Evolutionary conservation across 139 green algal species (phyloP), one percentile per base, ranked within the genome.

Genomic region (Micractinium sp.): DNA sequence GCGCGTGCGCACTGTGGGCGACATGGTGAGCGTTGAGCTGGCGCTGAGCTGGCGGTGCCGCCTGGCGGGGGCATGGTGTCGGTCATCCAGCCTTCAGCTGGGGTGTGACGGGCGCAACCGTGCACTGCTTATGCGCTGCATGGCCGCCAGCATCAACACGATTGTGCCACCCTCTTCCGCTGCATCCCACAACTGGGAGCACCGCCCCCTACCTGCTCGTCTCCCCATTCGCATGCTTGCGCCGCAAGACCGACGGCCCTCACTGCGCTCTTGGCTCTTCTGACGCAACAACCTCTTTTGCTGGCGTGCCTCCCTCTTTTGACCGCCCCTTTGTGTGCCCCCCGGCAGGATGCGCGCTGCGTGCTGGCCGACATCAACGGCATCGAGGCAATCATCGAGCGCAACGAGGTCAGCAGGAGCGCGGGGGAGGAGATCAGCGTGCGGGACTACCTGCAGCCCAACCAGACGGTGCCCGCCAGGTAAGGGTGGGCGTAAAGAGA

Each of bases 351-450:
- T 1, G 90, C 86, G 36, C 86, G 80, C 33, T 90, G 85, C 69
- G 79, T 82, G 18, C 87, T 95, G 87, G 79, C 89, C 18, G 92
- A 93, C 47, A 20, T 94, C 53, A 89, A 88, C 41, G 80, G 75
- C 66, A 88, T 95, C 79, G 94, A 96, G 61, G 94, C 92, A 15
- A 84, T 95, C 61, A 89, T 96, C 20, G 18, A 81, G 0, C 27
- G 5, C 38, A 35, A 86, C 61, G 66, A 88, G 61, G 86, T 94
- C 77, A 86, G 69, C 85, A 85, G 56, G 56, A 27, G 13, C 25
- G 19, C 29, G 31, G 81, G 81, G 25, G 31, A 35, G 1, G 81
- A 61, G 2, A 69, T 92, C 23, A 87, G 93, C 69, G 82, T 87
- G 13, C 53, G 88, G 0, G 90, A 92, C 33, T 90, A 88, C 20